A percentile compares a stretch with the other conserved stretches of the same genome.
Conservation (phyloP, 2,329 filamentous ascomycete species). For the Seiridium unicorne region DNA sequence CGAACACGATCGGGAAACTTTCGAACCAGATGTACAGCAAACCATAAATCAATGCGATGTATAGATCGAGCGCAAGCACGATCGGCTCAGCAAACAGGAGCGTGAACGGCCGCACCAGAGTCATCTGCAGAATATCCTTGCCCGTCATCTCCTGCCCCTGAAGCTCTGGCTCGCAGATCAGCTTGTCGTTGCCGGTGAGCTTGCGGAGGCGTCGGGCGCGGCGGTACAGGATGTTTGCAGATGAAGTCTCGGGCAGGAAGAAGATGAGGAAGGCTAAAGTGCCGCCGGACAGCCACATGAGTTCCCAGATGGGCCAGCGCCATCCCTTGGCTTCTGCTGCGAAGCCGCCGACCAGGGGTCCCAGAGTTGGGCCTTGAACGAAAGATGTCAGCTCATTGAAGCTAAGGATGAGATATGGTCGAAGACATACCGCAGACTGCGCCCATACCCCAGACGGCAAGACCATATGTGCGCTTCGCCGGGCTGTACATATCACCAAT, state of each 20-base stretch:
- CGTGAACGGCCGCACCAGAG: slow-evolving; percentile 19
- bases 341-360: slow-evolving; percentile 46
- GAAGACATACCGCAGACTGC: slow-evolving; percentile 26
- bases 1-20: slow-evolving; percentile 52
- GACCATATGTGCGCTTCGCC: slow-evolving; percentile 36
- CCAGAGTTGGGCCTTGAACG: slow-evolving; percentile 39
- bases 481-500: slow-evolving; percentile 29
- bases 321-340: slow-evolving; percentile 40
- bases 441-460: slow-evolving; percentile 42
- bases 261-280: slow-evolving; percentile 44
- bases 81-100: slow-evolving; percentile 49
- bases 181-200: slow-evolving; percentile 21
- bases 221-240: slow-evolving; percentile 50
- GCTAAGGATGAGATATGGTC: neutral
- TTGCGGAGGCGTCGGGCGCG: slow-evolving; percentile 49
- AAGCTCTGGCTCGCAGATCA: slow-evolving; percentile 55
- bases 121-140: slow-evolving; percentile 48
- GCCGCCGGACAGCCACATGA: slow-evolving; percentile 35
- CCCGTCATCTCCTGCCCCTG: slow-evolving; percentile 42
- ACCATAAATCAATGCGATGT: slow-evolving; percentile 48
- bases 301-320: slow-evolving; percentile 54
- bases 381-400: neutral
- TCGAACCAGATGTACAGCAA: slow-evolving; percentile 53
- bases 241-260: slow-evolving; percentile 53
- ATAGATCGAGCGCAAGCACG: slow-evolving; percentile 47